phyloP scores from a whole-genome alignment of 163 green algal species.

The Chlamydomonas reinhardtii region DNA sequence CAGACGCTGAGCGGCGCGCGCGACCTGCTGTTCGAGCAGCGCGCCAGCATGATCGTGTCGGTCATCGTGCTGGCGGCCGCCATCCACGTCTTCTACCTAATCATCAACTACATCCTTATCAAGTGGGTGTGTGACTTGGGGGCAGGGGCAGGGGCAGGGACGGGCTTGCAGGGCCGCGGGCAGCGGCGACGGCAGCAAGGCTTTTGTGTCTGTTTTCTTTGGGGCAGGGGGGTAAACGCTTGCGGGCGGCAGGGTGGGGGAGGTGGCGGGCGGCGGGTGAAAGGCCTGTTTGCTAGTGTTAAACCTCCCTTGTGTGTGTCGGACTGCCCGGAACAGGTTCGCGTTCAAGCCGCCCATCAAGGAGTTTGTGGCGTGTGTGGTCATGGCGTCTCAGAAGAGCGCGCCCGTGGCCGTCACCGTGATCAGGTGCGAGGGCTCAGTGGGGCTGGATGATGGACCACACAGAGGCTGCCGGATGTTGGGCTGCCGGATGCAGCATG shows the following conservation, averaged over 20 bases:
- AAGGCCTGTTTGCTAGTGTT: too few relatives aligned
- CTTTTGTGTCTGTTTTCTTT: too few relatives aligned
- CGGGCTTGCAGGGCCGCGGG: too few relatives aligned
- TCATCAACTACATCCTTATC: constrained; percentile 56
- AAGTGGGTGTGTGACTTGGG: not conserved
- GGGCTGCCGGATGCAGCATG: too few relatives aligned
- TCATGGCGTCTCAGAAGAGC: constrained; percentile 72
- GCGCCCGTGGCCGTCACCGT: constrained; percentile 76
- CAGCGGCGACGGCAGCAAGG: too few relatives aligned
- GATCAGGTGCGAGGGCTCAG: constrained; percentile 29
- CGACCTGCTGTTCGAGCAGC: constrained; percentile 47
- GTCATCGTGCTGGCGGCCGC: constrained; percentile 50
- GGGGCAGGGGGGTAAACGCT: too few relatives aligned
- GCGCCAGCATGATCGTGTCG: constrained; percentile 40
- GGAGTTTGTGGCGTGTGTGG: constrained; percentile 59
- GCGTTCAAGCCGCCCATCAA: constrained; percentile 35
- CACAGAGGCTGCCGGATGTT: too few relatives aligned
- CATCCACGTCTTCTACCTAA: constrained; percentile 61
- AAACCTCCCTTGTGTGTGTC: too few relatives aligned
- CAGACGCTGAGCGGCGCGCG: constrained; percentile 57
- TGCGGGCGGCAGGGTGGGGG: too few relatives aligned
- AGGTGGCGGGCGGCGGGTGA: too few relatives aligned
- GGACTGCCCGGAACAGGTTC: constrained; percentile 7
- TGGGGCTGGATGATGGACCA: too few relatives aligned
- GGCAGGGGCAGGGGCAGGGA: too few relatives aligned